Percentiles rank a stretch among this genome's conserved stretches.
These are phyloP conservation scores for Styphnolobium japonicum DNA, from an alignment of 306 rosid species.

Conservation along the genomic window DNA sequence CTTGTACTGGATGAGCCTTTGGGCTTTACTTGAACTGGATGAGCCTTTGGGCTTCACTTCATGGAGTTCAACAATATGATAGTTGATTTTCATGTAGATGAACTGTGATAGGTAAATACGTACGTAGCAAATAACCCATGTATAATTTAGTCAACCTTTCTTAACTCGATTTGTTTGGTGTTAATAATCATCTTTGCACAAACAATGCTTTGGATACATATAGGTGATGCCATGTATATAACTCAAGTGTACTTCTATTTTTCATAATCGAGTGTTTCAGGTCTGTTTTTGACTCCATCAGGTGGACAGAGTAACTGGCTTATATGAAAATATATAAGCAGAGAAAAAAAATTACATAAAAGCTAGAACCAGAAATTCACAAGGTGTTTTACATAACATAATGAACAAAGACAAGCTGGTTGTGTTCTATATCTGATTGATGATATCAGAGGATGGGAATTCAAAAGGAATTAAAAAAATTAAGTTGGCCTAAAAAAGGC, in stretches of 20 bases:
- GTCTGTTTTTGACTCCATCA: not conserved
- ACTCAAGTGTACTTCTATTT: not conserved
- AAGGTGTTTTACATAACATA: not conserved
- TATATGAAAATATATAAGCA: not conserved
- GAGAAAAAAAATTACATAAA: conserved; percentile 1
- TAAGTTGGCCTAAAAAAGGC: not conserved
- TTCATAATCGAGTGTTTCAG: not conserved
- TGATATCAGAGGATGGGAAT: not conserved
- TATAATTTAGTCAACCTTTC: not conserved
- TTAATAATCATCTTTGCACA: not conserved
- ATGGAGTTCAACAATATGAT: not conserved
- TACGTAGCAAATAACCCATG: not conserved
- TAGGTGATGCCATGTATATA: not conserved
- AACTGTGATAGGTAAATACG: not conserved
- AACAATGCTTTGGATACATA: not conserved
- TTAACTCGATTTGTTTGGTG: not conserved
- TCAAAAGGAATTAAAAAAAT: not conserved
- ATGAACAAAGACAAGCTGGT: conserved; percentile 5
- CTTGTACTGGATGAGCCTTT: too few species aligned
- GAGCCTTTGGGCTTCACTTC: not conserved
- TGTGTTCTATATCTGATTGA: not conserved
- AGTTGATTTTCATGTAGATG: not conserved
- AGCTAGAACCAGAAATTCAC: conserved; percentile 6
- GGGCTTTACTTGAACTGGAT: too few species aligned
- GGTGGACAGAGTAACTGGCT: not conserved